Percentiles rank a stretch among this genome's conserved stretches.
phyloP scores from a whole-genome alignment of 2,329 filamentous ascomycete species.

The Pyrenochaeta sp. region DNA sequence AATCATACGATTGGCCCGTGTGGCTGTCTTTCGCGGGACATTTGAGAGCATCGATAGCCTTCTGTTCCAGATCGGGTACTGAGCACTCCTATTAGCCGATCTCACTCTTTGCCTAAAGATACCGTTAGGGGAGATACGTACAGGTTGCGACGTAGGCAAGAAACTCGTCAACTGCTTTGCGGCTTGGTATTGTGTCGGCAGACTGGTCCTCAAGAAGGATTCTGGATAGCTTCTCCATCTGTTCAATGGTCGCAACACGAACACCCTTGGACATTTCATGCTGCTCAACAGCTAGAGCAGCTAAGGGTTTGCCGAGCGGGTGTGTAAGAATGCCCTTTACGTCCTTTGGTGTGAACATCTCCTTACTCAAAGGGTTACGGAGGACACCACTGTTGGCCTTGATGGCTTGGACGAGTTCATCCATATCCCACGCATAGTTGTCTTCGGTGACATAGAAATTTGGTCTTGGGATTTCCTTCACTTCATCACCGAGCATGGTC shows the following conservation, averaged over 20 bases:
- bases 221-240: conserved; percentile 39
- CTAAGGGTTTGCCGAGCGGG: conserved; percentile 33
- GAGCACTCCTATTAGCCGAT: conserved; percentile 3
- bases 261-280: conserved; percentile 45
- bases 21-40: conserved; percentile 45
- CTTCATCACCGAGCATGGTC: conserved; percentile 44
- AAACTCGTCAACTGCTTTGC: conserved; percentile 43
- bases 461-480: conserved; percentile 43
- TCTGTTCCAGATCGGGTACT: conserved; percentile 40
- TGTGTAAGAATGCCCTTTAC: conserved; percentile 41
- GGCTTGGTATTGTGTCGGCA: conserved; percentile 36
- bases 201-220: conserved; percentile 40
- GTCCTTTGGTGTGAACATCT: conserved; percentile 48
- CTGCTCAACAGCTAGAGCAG: conserved; percentile 41
- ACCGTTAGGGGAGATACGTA: conserved; percentile 17
- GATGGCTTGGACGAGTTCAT: conserved; percentile 45
- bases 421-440: conserved; percentile 52
- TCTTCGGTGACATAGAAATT: conserved; percentile 51
- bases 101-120: background rate
- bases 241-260: conserved; percentile 36
- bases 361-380: conserved; percentile 43
- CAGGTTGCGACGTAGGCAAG: conserved; percentile 43
- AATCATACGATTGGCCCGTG: conserved; percentile 44
- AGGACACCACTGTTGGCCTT: conserved; percentile 40
- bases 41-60: conserved; percentile 39